Evolutionary conservation across 116 monocot genomes (phyloP).

Genomic region (Cymodocea nodosa): DNA sequence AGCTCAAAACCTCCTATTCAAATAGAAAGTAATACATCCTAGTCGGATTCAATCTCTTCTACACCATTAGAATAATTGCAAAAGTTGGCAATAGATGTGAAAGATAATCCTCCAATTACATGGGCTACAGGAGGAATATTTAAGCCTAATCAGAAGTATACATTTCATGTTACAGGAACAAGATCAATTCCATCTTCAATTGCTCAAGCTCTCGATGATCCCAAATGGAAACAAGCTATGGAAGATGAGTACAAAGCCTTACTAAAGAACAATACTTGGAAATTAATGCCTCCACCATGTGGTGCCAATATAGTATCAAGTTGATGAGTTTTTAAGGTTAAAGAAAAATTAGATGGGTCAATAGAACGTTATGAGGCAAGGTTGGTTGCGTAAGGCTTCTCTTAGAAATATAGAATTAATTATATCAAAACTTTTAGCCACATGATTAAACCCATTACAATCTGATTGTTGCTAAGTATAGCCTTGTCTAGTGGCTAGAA

Average conservation of each 20-base stretch:
- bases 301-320: neutral
- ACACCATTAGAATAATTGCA: no score
- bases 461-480: no score
- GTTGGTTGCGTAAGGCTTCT: neutral
- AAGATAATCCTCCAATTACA: neutral
- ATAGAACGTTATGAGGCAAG: slow-evolving; percentile 1
- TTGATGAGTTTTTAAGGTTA: slow-evolving; percentile 1
- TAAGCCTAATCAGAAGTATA: slow-evolving; percentile 5
- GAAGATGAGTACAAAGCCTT: neutral
- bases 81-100: no score
- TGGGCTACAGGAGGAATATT: neutral
- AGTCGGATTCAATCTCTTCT: neutral
- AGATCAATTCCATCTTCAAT: neutral
- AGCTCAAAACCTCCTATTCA: no score
- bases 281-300: neutral
- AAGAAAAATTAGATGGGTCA: neutral
- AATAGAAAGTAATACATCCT: no score
- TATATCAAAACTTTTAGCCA: no score
- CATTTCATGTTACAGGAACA: neutral
- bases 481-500: neutral
- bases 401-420: no score
- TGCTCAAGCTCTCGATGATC: neutral
- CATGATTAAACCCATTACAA: no score
- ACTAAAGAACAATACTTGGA: neutral
- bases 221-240: neutral